These are phyloP conservation scores for Colletotrichum sp. DNA, from an alignment of 2,329 filamentous ascomycete species.

Conservation along the genomic window DNA sequence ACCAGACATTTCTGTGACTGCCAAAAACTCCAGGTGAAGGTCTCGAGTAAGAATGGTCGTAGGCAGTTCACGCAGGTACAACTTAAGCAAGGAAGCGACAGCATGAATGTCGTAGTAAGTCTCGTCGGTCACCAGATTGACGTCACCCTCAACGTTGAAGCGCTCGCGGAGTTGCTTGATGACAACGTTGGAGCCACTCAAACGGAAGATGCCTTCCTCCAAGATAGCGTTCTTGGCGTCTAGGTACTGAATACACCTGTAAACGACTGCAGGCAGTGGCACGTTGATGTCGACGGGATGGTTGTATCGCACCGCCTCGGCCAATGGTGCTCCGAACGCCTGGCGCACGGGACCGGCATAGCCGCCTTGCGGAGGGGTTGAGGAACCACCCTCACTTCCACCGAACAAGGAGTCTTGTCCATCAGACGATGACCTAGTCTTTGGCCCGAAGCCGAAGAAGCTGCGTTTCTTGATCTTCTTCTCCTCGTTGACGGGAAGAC, in stretches of 20 bases:
- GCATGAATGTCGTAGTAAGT: constrained; percentile 96
- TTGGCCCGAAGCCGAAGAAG: constrained; percentile 73
- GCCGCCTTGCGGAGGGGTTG: constrained; percentile 45
- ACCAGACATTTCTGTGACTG: constrained; percentile 79
- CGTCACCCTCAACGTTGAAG: constrained; percentile 91
- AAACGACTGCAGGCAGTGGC: constrained; percentile 89
- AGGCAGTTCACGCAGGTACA: constrained; percentile 91
- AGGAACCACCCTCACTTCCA: constrained; percentile 49
- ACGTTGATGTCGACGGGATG: constrained; percentile 74
- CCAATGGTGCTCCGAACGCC: constrained; percentile 85
- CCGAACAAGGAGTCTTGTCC: constrained; percentile 61
- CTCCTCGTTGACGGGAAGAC: constrained; percentile 65
- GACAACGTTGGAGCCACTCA: constrained; percentile 95
- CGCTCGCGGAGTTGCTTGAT: constrained; percentile 91
- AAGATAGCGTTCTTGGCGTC: constrained; percentile 78
- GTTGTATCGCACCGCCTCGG: constrained; percentile 85
- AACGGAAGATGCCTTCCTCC: constrained; percentile 95
- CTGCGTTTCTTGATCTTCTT: constrained; percentile 82
- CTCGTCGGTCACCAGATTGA: constrained; percentile 82
- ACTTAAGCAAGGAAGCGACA: constrained; percentile 90
- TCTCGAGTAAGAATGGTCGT: constrained; percentile 91
- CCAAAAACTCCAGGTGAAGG: constrained; percentile 86
- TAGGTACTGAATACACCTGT: constrained; percentile 93
- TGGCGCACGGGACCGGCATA: constrained; percentile 64
- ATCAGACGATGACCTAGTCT: constrained; percentile 63